Evolutionary conservation across 2,329 filamentous ascomycete species (phyloP).

Genomic region (Dothideomycetidae sp.): DNA sequence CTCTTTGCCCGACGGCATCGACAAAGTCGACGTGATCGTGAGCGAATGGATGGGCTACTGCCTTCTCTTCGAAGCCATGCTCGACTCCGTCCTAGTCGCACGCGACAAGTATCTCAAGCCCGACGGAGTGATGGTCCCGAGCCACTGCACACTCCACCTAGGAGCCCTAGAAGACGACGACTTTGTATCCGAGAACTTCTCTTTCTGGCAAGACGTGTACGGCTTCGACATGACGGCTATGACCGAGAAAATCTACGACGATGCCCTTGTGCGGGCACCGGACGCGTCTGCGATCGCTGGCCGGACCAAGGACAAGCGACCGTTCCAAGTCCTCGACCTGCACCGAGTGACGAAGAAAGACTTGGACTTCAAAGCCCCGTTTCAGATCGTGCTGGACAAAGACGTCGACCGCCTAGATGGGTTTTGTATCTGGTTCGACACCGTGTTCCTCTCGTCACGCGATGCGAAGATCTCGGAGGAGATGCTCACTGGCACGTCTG

Average conservation of each 20-base stretch:
- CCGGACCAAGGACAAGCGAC: constrained; percentile 30
- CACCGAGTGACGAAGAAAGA: constrained; percentile 59
- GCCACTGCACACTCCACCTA: constrained; percentile 67
- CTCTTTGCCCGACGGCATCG: constrained; percentile 45
- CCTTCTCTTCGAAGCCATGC: constrained; percentile 88
- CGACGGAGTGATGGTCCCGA: constrained; percentile 72
- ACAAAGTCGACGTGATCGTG: constrained; percentile 82
- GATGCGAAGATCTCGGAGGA: constrained; percentile 39
- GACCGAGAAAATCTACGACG: constrained; percentile 67
- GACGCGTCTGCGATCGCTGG: constrained; percentile 42
- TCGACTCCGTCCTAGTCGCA: constrained; percentile 80
- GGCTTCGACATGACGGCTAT: constrained; percentile 90
- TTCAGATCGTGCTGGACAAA: constrained; percentile 45
- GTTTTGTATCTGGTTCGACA: constrained; percentile 88
- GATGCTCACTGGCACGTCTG: constrained; percentile 8
- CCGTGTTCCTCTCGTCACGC: constrained; percentile 58
- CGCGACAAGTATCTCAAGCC: constrained; percentile 72
- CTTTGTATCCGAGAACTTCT: constrained; percentile 61
- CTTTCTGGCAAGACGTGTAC: constrained; percentile 86
- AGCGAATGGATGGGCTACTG: constrained; percentile 98
- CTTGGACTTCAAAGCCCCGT: constrained; percentile 58
- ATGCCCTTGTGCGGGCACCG: constrained; percentile 32
- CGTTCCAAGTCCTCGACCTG: constrained; percentile 64
- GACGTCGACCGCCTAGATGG: constrained; percentile 64
- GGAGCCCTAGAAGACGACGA: constrained; percentile 67